Conservation (phyloP, 495 filamentous ascomycete genomes). For the Podospora tetraspora region DNA sequence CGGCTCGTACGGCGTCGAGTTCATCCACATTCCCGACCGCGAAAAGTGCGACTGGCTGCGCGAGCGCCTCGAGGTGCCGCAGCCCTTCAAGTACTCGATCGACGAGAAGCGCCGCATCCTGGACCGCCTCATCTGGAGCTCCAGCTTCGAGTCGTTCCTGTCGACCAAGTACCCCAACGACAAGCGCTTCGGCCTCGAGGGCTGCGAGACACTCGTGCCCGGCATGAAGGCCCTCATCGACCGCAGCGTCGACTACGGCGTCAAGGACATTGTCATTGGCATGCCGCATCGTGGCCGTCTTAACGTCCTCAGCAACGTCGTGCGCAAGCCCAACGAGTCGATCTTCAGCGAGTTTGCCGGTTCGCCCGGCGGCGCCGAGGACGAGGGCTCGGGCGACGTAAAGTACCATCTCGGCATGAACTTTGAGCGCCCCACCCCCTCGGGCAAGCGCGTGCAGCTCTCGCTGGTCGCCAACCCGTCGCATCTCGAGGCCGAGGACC, state of each 20-base stretch:
- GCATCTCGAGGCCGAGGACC: constrained; percentile 96
- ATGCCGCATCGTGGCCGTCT: constrained; percentile 99
- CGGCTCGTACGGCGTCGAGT: constrained; percentile 92
- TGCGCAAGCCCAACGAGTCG: constrained; percentile 97
- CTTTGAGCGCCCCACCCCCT: constrained; percentile 96
- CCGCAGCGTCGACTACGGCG: constrained; percentile 93
- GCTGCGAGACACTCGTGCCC: constrained; percentile 90
- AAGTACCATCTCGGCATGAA: constrained; percentile 99
- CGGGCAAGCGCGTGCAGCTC: constrained; percentile 95
- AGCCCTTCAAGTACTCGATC: constrained; percentile 89
- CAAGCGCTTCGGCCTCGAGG: constrained; percentile 97
- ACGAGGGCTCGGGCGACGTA: constrained; percentile 97
- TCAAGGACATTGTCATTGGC: constrained; percentile 98
- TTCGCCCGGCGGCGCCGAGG: constrained; percentile 68
- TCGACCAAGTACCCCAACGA: constrained; percentile 98
- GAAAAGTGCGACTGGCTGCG: constrained; percentile 98
- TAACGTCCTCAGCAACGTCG: constrained; percentile 96
- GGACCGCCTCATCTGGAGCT: constrained; percentile 96
- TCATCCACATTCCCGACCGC: constrained; percentile 96
- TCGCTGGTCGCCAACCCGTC: constrained; percentile 98
- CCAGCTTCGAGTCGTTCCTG: constrained; percentile 90
- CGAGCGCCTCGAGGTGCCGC: constrained; percentile 86
- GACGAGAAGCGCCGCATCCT: constrained; percentile 97
- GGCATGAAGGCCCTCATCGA: constrained; percentile 99
- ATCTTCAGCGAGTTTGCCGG: constrained; percentile 98